Conservation (phyloP, 129 eudicot species). For the Helianthus annuus region DNA sequence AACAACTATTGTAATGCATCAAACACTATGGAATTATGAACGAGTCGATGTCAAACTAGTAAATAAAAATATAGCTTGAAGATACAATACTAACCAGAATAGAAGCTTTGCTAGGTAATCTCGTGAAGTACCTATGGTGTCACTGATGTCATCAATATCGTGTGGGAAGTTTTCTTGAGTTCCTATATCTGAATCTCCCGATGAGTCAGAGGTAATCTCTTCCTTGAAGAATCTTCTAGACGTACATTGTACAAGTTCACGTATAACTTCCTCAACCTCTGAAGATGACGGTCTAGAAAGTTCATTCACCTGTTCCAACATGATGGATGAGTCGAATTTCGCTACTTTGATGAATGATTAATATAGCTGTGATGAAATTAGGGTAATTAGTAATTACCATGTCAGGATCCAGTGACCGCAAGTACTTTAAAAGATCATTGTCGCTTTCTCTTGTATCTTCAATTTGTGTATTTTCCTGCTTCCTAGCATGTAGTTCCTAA, state of each 20-base stretch:
- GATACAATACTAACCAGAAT: conserved; percentile 67
- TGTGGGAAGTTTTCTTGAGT: conserved; percentile 38
- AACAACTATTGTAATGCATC: too few relatives aligned
- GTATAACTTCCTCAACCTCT: conserved; percentile 89
- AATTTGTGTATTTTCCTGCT: conserved; percentile 58
- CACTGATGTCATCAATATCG: conserved; percentile 42
- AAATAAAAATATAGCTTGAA: not conserved
- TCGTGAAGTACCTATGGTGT: conserved; percentile 69
- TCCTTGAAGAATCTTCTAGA: conserved; percentile 56
- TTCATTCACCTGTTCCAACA: conserved; percentile 66
- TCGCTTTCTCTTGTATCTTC: conserved; percentile 53
- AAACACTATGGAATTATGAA: not conserved
- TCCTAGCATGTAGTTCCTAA: conserved; percentile 57
- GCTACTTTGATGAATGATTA: not conserved
- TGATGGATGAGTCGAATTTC: conserved; percentile 2
- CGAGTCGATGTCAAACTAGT: not conserved
- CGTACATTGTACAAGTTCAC: conserved; percentile 66
- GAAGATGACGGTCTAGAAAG: conserved; percentile 80
- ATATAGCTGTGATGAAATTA: not conserved
- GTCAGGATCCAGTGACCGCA: conserved; percentile 71
- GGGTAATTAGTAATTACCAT: conserved; percentile 57
- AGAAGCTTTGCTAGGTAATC: conserved; percentile 94
- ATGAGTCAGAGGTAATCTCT: conserved; percentile 35
- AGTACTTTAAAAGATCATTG: conserved; percentile 71
- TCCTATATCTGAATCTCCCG: conserved; percentile 33